Base-by-base conservation (phyloP, 2,329 filamentous ascomycete species). In the Epichloe sp. region DNA sequence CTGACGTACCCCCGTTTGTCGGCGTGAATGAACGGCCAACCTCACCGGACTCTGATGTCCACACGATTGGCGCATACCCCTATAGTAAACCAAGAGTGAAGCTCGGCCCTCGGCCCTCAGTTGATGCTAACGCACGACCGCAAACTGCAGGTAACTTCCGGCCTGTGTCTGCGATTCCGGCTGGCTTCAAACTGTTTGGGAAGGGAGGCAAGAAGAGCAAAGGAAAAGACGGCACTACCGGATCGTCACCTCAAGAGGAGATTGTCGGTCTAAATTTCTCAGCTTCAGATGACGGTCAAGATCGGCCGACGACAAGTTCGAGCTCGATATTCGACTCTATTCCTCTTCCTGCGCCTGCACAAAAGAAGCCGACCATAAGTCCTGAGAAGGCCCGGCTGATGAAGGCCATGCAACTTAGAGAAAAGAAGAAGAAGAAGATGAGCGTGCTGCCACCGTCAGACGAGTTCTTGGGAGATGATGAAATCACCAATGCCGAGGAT, bases 341-440 rank as follows among this genome's bases (percentile, higher is more conserved):
- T 38, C 56, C 65, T 35, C 63, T 68, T 34, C 61, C 67, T 3
- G 57, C 71, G 51, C 71, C 73, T 14, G 62, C 75, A 58, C 67
- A 73, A 5, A 58, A 59, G 38, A 71, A 70, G 58, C 67, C 69
- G 66, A 59, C 74, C 65, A 85, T 94, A 60, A 88, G 88, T 1
- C 87, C 88, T 0, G 93, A 98, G 66, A 97, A 94, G 70, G 82
- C 87, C 54, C 79, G 93, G 50, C 73, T 98, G 55, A 90, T 95
- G 87, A 96, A 94, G 70, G 93, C 93, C 7, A 77, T 96, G 70
- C 86, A 96, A 66, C 68, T 96, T 58, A 79, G 91, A 49, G 93
- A 94, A 67, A 88, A 86, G 68, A 89, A 88, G 65, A 89, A 88
- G 65, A 82, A 71, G 63, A 71, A 69, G 67, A 34, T 52, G 53